Conservation (phyloP, 2,329 filamentous ascomycete species). For the Aspergillus tubingensis region DNA sequence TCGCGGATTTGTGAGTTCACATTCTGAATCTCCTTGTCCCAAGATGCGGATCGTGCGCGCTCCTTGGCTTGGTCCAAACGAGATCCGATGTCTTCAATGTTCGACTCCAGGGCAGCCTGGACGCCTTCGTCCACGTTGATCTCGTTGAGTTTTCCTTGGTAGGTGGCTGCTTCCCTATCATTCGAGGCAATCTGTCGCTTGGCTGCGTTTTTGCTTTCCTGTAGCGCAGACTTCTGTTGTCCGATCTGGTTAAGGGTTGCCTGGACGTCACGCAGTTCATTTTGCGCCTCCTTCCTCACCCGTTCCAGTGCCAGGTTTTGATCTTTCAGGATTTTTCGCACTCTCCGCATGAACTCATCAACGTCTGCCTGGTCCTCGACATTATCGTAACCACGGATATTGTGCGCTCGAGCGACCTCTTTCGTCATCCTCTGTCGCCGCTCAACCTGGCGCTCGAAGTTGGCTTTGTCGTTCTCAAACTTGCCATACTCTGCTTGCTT, state of each 20-base stretch:
- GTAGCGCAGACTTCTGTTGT: constrained; percentile 69
- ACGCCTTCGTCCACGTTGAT: constrained; percentile 84
- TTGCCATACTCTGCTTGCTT: constrained; percentile 62
- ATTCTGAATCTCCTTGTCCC: constrained; percentile 69
- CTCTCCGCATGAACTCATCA: constrained; percentile 72
- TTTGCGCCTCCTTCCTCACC: constrained; percentile 69
- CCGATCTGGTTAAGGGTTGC: constrained; percentile 71
- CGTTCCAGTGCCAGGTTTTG: constrained; percentile 78
- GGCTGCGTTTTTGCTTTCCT: constrained; percentile 72
- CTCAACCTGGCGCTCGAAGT: constrained; percentile 77
- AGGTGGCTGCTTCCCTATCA: constrained; percentile 65
- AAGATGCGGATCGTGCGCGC: constrained; percentile 64
- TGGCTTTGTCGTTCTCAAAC: constrained; percentile 81
- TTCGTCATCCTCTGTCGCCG: constrained; percentile 73
- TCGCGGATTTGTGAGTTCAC: constrained; percentile 66
- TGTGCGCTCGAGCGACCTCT: constrained; percentile 73
- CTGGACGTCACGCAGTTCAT: constrained; percentile 75
- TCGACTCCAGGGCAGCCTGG: constrained; percentile 73
- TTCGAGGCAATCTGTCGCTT: constrained; percentile 72
- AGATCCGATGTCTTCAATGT: constrained; percentile 67
- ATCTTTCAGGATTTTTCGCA: constrained; percentile 73
- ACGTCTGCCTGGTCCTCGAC: constrained; percentile 74
- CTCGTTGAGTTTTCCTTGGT: constrained; percentile 69
- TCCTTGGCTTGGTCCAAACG: constrained; percentile 63
- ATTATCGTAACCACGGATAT: constrained; percentile 81